Evolutionary conservation across 2,329 filamentous ascomycete genomes (phyloP).

Genomic region (Diplodia mutila): DNA sequence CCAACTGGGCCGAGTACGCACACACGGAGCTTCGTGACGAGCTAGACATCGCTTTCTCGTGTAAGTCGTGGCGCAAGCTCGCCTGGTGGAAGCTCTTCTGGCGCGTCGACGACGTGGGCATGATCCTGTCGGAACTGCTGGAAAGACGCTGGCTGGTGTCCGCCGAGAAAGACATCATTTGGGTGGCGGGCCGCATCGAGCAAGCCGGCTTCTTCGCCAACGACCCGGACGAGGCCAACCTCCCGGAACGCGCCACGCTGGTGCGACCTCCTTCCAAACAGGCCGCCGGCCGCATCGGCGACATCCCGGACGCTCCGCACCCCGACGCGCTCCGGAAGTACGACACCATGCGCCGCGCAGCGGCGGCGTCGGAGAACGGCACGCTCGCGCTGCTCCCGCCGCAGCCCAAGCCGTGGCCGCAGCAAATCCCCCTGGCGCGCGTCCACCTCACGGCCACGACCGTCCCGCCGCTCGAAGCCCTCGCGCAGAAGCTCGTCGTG

Average conservation of each 20-base stretch:
- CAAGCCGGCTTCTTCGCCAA: slow-evolving; percentile 59
- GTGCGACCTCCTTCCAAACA: background rate
- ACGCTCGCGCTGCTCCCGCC: slow-evolving; percentile 23
- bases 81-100: slow-evolving; percentile 96
- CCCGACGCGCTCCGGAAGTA: background rate
- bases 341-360: background rate
- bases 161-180: slow-evolving; percentile 82
- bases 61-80: slow-evolving; percentile 76
- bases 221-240: background rate
- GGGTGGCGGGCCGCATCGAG: slow-evolving; percentile 75
- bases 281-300: background rate
- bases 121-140: slow-evolving; percentile 80
- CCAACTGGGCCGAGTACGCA: slow-evolving; percentile 75
- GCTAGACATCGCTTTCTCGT: slow-evolving; percentile 75
- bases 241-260: slow-evolving; percentile 9
- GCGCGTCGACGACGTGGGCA: slow-evolving; percentile 88
- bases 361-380: background rate
- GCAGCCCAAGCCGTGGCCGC: slow-evolving; percentile 64
- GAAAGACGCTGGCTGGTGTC: slow-evolving; percentile 74
- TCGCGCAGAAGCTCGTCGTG: slow-evolving; percentile 60
- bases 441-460: slow-evolving; percentile 48
- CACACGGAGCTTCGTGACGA: slow-evolving; percentile 83
- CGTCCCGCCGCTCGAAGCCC: slow-evolving; percentile 50
- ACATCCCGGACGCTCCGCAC: slow-evolving; percentile 7
- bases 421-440: slow-evolving; percentile 73